phyloP scores from a whole-genome alignment of 805 yeast species.

The Ogataea methanolica region DNA sequence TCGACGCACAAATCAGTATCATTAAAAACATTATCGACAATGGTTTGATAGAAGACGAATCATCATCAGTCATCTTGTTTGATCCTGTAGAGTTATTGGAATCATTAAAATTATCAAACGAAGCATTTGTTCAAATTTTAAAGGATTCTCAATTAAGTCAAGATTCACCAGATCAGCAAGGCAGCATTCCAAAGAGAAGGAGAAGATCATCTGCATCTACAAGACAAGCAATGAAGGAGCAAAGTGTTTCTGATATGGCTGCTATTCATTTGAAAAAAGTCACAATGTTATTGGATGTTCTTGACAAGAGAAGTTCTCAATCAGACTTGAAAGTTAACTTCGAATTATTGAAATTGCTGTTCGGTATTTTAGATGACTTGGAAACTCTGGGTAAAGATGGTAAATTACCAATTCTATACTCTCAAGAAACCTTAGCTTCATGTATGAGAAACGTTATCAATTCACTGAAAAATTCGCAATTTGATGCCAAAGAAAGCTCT shows the following conservation, averaged over 20 bases:
- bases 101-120: slow-evolving; percentile 48
- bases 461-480: slow-evolving; percentile 38
- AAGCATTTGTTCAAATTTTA: slow-evolving; percentile 55
- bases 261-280: slow-evolving; percentile 72
- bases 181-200: slow-evolving; percentile 68
- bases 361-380: slow-evolving; percentile 64
- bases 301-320: slow-evolving; percentile 45
- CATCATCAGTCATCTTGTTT: slow-evolving; percentile 39
- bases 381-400: slow-evolving; percentile 89
- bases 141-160: slow-evolving; percentile 36
- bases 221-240: slow-evolving; percentile 69
- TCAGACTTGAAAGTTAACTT: slow-evolving; percentile 23
- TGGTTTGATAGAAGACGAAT: slow-evolving; percentile 28
- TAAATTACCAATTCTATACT: slow-evolving; percentile 82
- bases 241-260: slow-evolving; percentile 70
- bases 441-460: slow-evolving; percentile 73
- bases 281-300: slow-evolving; percentile 72
- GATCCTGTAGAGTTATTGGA: slow-evolving; percentile 53
- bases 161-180: slow-evolving; percentile 26
- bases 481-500: slow-evolving; percentile 47
- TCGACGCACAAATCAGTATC: slow-evolving; percentile 53
- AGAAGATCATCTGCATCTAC: slow-evolving; percentile 76
- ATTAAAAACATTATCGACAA: slow-evolving; percentile 55
- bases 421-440: slow-evolving; percentile 85
- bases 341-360: slow-evolving; percentile 37